phyloP scores from a whole-genome alignment of 2,329 filamentous ascomycete genomes.

The Alternaria gaisen region DNA sequence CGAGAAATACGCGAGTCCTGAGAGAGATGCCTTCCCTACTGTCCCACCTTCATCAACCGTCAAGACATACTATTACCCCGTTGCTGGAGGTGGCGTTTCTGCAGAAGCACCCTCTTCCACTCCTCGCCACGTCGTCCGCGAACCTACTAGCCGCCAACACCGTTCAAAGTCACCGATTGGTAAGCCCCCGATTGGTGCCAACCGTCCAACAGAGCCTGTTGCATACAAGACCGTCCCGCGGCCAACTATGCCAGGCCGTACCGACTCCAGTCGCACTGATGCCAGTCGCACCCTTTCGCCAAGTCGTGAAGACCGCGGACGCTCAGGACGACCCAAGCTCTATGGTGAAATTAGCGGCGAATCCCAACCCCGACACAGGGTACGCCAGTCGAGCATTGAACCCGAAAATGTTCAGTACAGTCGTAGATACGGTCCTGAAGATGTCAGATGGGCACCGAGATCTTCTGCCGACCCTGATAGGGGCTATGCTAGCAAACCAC shows the following conservation, averaged over 20 bases:
- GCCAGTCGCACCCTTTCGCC: slow-evolving; percentile 39
- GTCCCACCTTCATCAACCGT: slow-evolving; percentile 25
- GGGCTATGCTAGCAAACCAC: slow-evolving; percentile 37
- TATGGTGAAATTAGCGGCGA: slow-evolving; percentile 36
- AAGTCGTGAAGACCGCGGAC: slow-evolving; percentile 37
- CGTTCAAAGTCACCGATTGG: slow-evolving; percentile 42
- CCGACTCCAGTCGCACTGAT: slow-evolving; percentile 34
- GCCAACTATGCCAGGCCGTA: slow-evolving; percentile 31
- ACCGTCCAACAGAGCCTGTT: slow-evolving; percentile 35
- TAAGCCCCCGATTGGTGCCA: slow-evolving; percentile 46
- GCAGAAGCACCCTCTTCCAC: slow-evolving; percentile 32
- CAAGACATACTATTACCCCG: slow-evolving; percentile 42
- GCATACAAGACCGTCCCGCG: slow-evolving; percentile 20
- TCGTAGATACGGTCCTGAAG: slow-evolving; percentile 46
- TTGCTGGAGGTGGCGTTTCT: slow-evolving; percentile 34
- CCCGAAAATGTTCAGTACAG: slow-evolving; percentile 44
- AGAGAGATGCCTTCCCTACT: slow-evolving; percentile 32
- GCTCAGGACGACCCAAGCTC: slow-evolving; percentile 28
- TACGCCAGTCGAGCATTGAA: slow-evolving; percentile 42
- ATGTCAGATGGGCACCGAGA: slow-evolving; percentile 46
- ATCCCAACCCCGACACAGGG: slow-evolving; percentile 24
- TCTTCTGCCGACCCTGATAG: slow-evolving; percentile 32
- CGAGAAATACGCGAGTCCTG: slow-evolving; percentile 28
- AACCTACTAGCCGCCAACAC: slow-evolving; percentile 41
- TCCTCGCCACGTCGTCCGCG: slow-evolving; percentile 45